Evolutionary conservation across 805 yeast species (phyloP), one percentile per base, ranked within the genome.

Genomic region (Grigorovia humatica): DNA sequence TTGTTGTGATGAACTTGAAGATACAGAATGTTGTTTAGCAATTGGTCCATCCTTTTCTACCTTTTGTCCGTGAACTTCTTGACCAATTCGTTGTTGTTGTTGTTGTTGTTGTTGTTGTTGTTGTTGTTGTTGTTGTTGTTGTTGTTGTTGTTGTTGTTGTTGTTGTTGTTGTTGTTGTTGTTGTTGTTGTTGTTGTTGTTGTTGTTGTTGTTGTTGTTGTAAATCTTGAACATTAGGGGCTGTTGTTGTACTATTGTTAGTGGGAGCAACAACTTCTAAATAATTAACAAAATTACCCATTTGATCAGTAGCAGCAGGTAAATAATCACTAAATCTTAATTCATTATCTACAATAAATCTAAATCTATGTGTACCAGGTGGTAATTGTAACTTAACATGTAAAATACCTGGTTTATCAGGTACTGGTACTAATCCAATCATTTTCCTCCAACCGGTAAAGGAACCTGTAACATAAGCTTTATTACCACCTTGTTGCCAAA

Each of bases 231-330:
- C 6, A 23, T 23, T 23, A 23, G 27, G 6, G 27, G 27, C 27
- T 23, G 3, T 6, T 23, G 6, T 23, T 23, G 27, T 23, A 23
- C 27, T 23, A 23, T 23, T 23, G 27, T 23, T 23, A 23, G 6
- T 23, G 6, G 77, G 55, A 15, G 55, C n/a, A 70, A 76, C 70
- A 27, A 88, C 85, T 67, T 88, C 96, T 51, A 90, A 77, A 68
- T 90, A 90, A 69, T 90, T 90, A 48, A 91, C 96, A 61, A 90
- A 86, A 65, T 90, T 90, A 47, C 98, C 98, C 82, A 89, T 85
- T 56, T 90, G 95, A 69, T 91, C 97, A 0, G 98, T 90, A 6
- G 98, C 98, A 1, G 96, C 89, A n/a, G 96, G 96, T 59, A 90
- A 75, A 58, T 77, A 82, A 67, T 89, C 95, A 42, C 93, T 83